Percentiles rank a stretch among this genome's conserved stretches.
Evolutionary conservation across 2,329 filamentous ascomycete species (phyloP).

Genomic region (Trichophyton mentagrophytes): DNA sequence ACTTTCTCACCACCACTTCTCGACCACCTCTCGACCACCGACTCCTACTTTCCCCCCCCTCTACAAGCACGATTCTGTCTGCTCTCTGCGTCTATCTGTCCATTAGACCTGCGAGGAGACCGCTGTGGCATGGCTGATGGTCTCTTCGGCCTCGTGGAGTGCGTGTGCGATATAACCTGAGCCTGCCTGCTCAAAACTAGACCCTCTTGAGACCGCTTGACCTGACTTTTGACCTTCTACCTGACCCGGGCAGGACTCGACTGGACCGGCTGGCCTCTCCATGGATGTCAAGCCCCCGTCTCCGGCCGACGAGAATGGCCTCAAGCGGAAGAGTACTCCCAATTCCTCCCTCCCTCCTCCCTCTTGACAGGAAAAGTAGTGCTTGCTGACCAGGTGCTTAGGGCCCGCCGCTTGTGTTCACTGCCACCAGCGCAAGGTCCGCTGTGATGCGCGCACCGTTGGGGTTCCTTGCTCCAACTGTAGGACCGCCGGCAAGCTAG

Average conservation of each 20-base stretch:
- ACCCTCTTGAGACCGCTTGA: background rate
- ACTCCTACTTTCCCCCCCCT: too few relatives aligned
- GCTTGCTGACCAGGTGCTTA: slow-evolving; percentile 11
- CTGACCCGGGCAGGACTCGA: background rate
- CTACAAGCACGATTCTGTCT: too few relatives aligned
- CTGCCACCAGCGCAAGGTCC: slow-evolving; percentile 41
- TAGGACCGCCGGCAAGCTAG: slow-evolving; percentile 28
- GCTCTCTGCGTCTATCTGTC: too few relatives aligned
- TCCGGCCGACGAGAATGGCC: slow-evolving; percentile 9
- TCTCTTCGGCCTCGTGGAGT: background rate
- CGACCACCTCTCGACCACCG: background rate
- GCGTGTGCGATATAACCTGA: background rate
- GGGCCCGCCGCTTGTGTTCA: slow-evolving; percentile 36
- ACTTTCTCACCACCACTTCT: too few relatives aligned
- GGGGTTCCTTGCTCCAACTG: slow-evolving; percentile 41
- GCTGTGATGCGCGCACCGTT: slow-evolving; percentile 38
- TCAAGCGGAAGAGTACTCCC: slow-evolving; percentile 13
- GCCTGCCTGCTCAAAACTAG: background rate
- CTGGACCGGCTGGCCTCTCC: slow-evolving; percentile 4
- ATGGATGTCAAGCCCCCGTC: slow-evolving; percentile 9
- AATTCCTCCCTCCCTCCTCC: background rate
- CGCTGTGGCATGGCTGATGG: background rate
- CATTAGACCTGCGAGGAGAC: too few relatives aligned
- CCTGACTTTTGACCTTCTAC: too few relatives aligned
- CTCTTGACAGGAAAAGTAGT: too few relatives aligned